Evolutionary conservation across 805 yeast genomes (phyloP).

Genomic region (Isabelozyma gotoi): DNA sequence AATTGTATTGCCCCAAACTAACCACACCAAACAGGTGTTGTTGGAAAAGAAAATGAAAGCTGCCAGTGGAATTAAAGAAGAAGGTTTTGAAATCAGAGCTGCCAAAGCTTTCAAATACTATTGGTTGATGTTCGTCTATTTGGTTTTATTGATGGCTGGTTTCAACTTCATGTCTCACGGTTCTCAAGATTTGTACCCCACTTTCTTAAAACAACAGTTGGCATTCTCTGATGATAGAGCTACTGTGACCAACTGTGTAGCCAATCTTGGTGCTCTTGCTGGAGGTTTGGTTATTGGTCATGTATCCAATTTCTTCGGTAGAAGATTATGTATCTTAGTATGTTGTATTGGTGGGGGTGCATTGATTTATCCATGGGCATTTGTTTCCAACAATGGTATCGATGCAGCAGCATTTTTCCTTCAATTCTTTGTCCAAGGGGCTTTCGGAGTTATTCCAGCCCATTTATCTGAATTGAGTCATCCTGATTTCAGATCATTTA

Average conservation of each 20-base stretch:
- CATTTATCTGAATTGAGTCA: constrained; percentile 62
- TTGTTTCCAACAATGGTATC: constrained; percentile 37
- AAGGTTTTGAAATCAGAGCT: constrained; percentile 8
- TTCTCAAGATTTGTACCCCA: constrained; percentile 72
- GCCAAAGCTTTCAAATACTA: constrained; percentile 15
- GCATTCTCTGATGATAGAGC: constrained; percentile 43
- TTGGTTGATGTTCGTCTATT: constrained; percentile 33
- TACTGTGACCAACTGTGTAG: constrained; percentile 62
- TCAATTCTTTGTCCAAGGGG: constrained; percentile 68
- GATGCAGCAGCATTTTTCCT: constrained; percentile 63
- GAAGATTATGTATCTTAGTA: constrained; percentile 55
- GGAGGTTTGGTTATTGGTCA: constrained; percentile 69
- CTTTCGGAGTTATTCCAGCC: constrained; percentile 72
- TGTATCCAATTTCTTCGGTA: constrained; percentile 55
- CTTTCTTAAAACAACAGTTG: constrained; percentile 56
- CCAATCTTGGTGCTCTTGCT: constrained; percentile 64
- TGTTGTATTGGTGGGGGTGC: constrained; percentile 58
- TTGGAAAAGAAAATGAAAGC: constrained; percentile 8
- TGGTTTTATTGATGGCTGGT: constrained; percentile 54
- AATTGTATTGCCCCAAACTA: constrained; percentile 58
- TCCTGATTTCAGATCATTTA: constrained; percentile 53
- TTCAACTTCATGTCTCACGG: constrained; percentile 75
- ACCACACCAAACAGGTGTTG: constrained; percentile 34
- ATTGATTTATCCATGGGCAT: constrained; percentile 62
- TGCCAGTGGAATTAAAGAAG: constrained; percentile 8